Percentiles rank a stretch among this genome's conserved stretches.
Evolutionary conservation across 2,329 filamentous ascomycete genomes (phyloP).

Genomic region (Trichoderma asperellum): DNA sequence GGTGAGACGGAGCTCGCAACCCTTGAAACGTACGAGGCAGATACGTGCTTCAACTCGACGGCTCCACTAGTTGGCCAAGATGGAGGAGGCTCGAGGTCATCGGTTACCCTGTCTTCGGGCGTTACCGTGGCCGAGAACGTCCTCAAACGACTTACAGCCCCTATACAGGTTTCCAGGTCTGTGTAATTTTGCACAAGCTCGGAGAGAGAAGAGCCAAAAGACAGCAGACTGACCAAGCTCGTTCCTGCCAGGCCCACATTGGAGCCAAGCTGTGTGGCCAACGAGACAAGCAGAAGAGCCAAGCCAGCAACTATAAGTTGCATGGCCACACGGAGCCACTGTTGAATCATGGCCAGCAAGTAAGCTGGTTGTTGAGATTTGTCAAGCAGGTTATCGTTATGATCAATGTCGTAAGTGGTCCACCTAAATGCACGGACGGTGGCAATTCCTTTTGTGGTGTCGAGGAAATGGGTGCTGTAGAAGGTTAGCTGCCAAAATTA

Average conservation of each 20-base stretch:
- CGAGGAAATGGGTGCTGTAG: constrained; percentile 24
- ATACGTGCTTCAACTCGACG: constrained; percentile 36
- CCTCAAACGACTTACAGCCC: constrained; percentile 26
- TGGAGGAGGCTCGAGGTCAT: constrained; percentile 2
- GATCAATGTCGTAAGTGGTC: constrained; percentile 6
- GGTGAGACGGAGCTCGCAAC: constrained; percentile 13
- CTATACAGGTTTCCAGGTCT: constrained; percentile 27
- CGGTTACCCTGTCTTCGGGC: background rate
- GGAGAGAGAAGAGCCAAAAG: constrained; percentile 23
- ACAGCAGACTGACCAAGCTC: constrained; percentile 11
- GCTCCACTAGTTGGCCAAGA: constrained; percentile 37
- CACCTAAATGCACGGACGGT: constrained; percentile 30
- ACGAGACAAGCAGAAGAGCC: too few species aligned
- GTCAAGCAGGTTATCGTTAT: constrained; percentile 25
- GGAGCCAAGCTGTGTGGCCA: too few species aligned
- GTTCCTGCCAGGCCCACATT: too few species aligned
- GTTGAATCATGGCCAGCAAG: constrained; percentile 27
- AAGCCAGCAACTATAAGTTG: background rate
- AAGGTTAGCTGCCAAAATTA: background rate
- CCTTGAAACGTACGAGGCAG: constrained; percentile 40
- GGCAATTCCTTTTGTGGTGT: constrained; percentile 26
- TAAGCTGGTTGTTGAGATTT: constrained; percentile 29
- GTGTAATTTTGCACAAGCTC: constrained; percentile 21
- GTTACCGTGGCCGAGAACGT: constrained; percentile 33
- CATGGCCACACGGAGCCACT: constrained; percentile 29